Conservation (phyloP, 2,329 filamentous ascomycete genomes). For the Aspergillus novoparasiticus region DNA sequence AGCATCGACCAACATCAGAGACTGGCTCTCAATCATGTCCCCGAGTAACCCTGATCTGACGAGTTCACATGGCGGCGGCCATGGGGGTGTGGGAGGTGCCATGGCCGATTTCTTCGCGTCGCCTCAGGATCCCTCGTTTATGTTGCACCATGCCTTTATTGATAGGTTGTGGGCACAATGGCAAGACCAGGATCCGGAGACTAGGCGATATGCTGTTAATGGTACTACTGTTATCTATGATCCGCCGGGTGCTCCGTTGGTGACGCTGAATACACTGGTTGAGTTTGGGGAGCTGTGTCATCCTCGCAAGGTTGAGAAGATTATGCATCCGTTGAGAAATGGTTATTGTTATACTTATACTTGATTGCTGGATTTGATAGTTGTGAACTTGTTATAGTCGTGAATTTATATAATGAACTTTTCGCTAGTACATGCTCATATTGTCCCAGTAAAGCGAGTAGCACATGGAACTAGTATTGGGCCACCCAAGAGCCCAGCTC, state of each 20-base stretch:
- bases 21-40: neutral
- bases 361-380: rapidly evolving
- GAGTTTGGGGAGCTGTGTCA: slow-evolving; percentile 21
- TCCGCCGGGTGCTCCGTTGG: slow-evolving; percentile 7
- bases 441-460: no score
- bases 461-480: no score
- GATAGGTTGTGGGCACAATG: slow-evolving; percentile 34
- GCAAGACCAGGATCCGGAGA: slow-evolving; percentile 22
- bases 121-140: slow-evolving; percentile 32
- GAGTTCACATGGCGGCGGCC: slow-evolving; percentile 4
- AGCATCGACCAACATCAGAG: neutral
- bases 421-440: no score
- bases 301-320: slow-evolving; percentile 19
- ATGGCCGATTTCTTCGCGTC: slow-evolving; percentile 14
- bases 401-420: neutral
- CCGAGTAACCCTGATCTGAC: neutral
- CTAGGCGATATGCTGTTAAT: slow-evolving; percentile 9
- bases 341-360: slow-evolving; percentile 30
- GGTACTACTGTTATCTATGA: slow-evolving; percentile 19
- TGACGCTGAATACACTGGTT: slow-evolving; percentile 20
- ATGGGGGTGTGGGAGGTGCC: neutral
- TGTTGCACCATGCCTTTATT: slow-evolving; percentile 34
- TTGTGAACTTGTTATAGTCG: neutral
- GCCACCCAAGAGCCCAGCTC: no score
- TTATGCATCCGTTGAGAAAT: slow-evolving; percentile 26